Evolutionary conservation across 2,329 filamentous ascomycete genomes (phyloP), one percentile per base, ranked within the genome.

Genomic region (Pseudocercospora fijiensis): DNA sequence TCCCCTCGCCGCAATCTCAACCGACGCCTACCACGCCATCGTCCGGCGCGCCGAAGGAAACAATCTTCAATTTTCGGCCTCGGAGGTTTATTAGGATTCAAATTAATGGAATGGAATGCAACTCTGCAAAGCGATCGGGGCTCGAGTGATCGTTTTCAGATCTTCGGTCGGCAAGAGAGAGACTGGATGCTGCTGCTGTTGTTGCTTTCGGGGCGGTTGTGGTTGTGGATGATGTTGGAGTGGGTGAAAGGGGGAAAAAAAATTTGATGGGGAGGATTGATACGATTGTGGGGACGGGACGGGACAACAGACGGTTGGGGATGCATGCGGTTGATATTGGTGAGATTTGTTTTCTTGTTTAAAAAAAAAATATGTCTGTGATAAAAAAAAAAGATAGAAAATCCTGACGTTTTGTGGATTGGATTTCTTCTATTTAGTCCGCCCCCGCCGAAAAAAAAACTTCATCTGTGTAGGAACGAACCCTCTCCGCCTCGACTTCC

Each of bases 91-190:
- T 68, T 80, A 2, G 78, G 78, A 1, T 78, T 79, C 58, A 80
- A n/a, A n/a, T n/a, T n/a, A n/a, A n/a, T n/a, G n/a, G n/a, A n/a
- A 80, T 63, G 79, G 74, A 0, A 63, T 80, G 9, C 77, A 79
- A 62, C 74, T 78, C 16, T 69, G 84, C 37, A 80, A 80, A 61
- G 75, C 83, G 65, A 78, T 84, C 41, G 78, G 83, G 56, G 84
- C 81, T 57, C 63, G 82, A 58, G 67, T 76, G 24, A 70, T 78
- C 28, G 71, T 78, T 7, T 7, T 74, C 72, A 2, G 77, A 79
- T 59, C 62, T 77, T 6, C 69, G 74, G 4, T 70, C 76, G 20
- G 74, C 74, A 24, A 56, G 65, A 11, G 74, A 75, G 26, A 56
- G 65, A 11, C 47, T 76, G 0, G 67, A 78, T 20, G 74, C 71